Base-by-base conservation (phyloP, 2,329 filamentous ascomycete species). In the Nemania abortiva region DNA sequence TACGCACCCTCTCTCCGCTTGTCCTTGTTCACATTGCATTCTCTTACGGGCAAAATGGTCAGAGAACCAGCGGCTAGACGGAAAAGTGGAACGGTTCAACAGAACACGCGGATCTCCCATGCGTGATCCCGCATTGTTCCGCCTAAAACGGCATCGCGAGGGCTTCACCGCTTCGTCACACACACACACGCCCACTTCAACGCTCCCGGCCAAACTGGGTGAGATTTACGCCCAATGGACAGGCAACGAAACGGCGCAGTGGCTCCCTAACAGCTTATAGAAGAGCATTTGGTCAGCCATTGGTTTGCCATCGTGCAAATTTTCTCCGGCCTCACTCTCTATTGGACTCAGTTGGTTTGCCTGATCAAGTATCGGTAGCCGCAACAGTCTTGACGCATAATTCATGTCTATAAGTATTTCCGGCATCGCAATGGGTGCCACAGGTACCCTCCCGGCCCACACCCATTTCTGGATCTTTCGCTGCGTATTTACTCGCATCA, bases 101-200 rank as follows among this genome's bases (percentile, higher is more conserved):
- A 49, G 53, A 31, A 65, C 6, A 39, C 65, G 69, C 73, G 70
- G 70, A 73, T 74, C 73, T 65, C 67, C 66, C 52, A 72, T 73
- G 73, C 73, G 66, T 49, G 55, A 75, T 74, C 72, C 71, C 72
- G 75, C 71, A 69, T 58, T 34, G 65, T 63, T 61, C 68, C 68
- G 63, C 74, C 75, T 45, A 73, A 75, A 76, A 55, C 45, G 70
- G 74, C 69, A 73, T 76, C 74, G 74, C 67, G 72, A 76, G 45
- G 54, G 67, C 68, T 70, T 77, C 75, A 77, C 75, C 75, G 75
- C 75, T 73, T 66, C 69, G 65, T 63, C 29, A 59, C 52, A 72
- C 66, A 59, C 66, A 63, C 68, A 62, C 24, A 27, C n/a, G n/a
- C n/a, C n/a, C n/a, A n/a, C n/a, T n/a, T 73, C 64, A 61, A 72